Base-by-base conservation (phyloP, 106 monocot species). In the Apostasia shenzhenica region DNA sequence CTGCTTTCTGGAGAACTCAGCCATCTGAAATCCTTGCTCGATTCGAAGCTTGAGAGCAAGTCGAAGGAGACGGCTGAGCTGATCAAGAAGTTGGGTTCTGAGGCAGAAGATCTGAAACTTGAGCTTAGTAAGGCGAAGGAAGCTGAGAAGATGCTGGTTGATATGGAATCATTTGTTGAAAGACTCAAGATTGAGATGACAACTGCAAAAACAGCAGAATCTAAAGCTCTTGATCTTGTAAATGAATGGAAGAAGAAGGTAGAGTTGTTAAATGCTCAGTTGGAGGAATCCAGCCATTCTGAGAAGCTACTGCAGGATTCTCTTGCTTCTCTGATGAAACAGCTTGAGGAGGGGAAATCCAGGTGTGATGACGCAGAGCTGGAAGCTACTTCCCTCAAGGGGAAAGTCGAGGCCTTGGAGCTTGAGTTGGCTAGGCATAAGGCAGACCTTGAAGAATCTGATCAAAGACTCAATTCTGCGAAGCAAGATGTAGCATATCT, bases 171-270 rank as follows among this genome's bases (percentile, higher is more conserved):
- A 39, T 59, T 82, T 62, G 54, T 71, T 14, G 83, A 83, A 72
- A 73, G 10, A 49, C 80, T 85, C 6, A 64, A 61, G 63, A 61
- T 42, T 7, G 72, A 82, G 72, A 54, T 75, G 50, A 72, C 50
- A 11, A 64, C 81, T 74, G 73, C 79, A 48, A 81, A 83, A 70
- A 76, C 13, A 14, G 70, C 74, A 13, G 83, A 83, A 67, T 55
- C 70, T 0, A 40, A 81, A 56, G 68, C 82, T 14, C 49, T 57
- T 48, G 51, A 64, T 65, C 53, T 77, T 50, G 63, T 73, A 9
- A 80, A 82, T 70, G 80, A 85, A 55, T 80, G 67, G 76, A 90
- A 78, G 73, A 86, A 75, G 67, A 80, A 82, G 55, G 72, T 45
- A 0, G 75, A 72, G 65, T 60, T 46, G 4, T 66, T 80, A 10